These are phyloP conservation scores for Diophrys sp. DNA, from an alignment of 73 alveolate species.

Conservation along the genomic window DNA sequence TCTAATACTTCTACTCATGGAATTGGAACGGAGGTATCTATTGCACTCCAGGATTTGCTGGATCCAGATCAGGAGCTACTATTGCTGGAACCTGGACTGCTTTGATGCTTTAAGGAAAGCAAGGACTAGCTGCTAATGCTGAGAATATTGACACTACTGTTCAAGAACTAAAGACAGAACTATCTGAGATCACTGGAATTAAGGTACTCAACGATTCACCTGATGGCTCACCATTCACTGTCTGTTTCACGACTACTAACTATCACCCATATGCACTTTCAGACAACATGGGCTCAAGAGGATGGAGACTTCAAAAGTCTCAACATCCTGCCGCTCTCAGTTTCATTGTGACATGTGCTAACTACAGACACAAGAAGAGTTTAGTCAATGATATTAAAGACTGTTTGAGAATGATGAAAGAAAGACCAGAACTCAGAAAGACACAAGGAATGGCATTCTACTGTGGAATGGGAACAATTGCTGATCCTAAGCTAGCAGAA, in stretches of 20 bases:
- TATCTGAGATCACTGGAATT: slow-evolving; percentile 62
- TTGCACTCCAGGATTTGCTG: slow-evolving; percentile 23
- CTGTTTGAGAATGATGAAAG: background rate
- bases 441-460: background rate
- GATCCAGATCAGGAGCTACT: slow-evolving; percentile 75
- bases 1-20: slow-evolving; percentile 72
- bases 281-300: slow-evolving; percentile 10
- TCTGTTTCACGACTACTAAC: slow-evolving; percentile 6
- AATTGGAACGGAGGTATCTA: slow-evolving; percentile 85
- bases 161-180: slow-evolving; percentile 46
- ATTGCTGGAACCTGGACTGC: slow-evolving; percentile 97
- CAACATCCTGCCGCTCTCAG: slow-evolving; percentile 11
- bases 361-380: background rate
- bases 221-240: slow-evolving; percentile 1
- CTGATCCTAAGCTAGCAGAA: background rate
- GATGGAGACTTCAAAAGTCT: slow-evolving; percentile 39
- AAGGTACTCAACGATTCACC: background rate
- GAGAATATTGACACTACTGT: slow-evolving; percentile 69
- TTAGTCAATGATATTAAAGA: slow-evolving; percentile 10
- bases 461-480: background rate
- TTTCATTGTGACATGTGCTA: slow-evolving; percentile 26
- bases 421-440: background rate
- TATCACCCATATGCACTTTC: slow-evolving; percentile 9
- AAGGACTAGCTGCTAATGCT: slow-evolving; percentile 76
- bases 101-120: slow-evolving; percentile 81